Percentiles rank a stretch among this genome's conserved stretches.
phyloP scores from a whole-genome alignment of 495 filamentous ascomycete species.

The Penicillium egyptiacum region DNA sequence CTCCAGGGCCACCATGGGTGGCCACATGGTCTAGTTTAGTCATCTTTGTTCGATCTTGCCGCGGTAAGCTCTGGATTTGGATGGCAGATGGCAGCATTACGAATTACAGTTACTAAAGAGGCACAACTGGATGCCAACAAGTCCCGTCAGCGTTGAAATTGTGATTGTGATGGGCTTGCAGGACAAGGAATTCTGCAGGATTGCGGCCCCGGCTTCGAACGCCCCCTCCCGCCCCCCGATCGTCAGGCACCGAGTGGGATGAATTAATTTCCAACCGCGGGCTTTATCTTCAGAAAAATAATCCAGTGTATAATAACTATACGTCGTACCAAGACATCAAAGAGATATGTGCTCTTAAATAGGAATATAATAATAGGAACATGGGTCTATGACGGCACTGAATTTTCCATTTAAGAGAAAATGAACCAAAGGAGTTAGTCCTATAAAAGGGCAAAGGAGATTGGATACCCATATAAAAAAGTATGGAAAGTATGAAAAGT shows the following conservation, averaged over 20 bases:
- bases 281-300: neutral
- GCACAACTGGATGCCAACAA: neutral
- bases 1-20: neutral
- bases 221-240: conserved; percentile 4
- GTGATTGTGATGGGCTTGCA: conserved; percentile 6
- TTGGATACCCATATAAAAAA: neutral
- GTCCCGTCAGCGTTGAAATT: neutral
- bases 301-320: neutral
- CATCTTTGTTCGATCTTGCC: neutral
- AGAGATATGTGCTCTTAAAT: neutral
- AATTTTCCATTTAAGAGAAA: neutral
- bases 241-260: conserved; percentile 9
- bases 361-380: conserved; percentile 5
- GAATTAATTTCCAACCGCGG: neutral
- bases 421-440: neutral
- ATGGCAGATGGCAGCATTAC: neutral
- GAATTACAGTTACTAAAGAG: no score
- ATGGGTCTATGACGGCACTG: conserved; percentile 3
- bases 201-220: neutral
- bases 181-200: neutral
- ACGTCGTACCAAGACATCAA: neutral
- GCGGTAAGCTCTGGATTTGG: neutral
- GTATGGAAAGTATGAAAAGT: no score
- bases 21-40: neutral
- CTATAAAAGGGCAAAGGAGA: neutral